phyloP scores from a whole-genome alignment of 345 rosid genomes.

The Triadica sebifera region DNA sequence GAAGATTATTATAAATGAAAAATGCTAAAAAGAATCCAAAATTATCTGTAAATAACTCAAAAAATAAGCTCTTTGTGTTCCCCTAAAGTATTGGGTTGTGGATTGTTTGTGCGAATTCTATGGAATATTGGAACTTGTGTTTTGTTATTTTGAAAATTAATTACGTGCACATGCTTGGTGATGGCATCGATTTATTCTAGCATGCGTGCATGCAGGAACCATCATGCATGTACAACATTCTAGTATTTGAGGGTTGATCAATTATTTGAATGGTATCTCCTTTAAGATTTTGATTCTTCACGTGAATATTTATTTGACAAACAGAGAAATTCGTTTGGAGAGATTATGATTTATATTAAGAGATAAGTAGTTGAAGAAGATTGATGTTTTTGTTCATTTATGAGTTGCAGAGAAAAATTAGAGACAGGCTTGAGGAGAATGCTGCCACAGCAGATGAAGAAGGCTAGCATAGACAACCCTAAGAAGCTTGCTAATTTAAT shows the following conservation, averaged over 20 bases:
- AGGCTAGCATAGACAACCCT: slow-evolving; percentile 61
- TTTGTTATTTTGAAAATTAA: not conserved
- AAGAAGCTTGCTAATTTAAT: slow-evolving; percentile 80
- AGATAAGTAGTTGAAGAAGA: not conserved
- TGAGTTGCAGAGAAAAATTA: slow-evolving; percentile 13
- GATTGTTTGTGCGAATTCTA: not conserved
- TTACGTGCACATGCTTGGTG: not conserved
- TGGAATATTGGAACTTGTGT: not conserved
- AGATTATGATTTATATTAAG: not conserved
- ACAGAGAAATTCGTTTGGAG: not conserved
- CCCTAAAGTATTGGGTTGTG: not conserved
- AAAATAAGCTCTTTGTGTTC: not conserved
- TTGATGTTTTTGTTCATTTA: not conserved
- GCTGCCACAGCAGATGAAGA: slow-evolving; percentile 75
- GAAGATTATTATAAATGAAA: not conserved
- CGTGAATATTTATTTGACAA: not conserved
- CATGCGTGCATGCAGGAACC: not conserved
- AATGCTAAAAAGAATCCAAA: not conserved
- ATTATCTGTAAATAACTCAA: not conserved
- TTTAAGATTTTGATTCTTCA: not conserved
- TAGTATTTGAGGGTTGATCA: not conserved
- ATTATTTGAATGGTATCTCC: not conserved
- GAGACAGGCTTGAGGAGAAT: slow-evolving; percentile 34
- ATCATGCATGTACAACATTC: not conserved
- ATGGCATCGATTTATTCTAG: not conserved